phyloP scores from a whole-genome alignment of 768 basidiomycete species.

The Pholiota conissans region DNA sequence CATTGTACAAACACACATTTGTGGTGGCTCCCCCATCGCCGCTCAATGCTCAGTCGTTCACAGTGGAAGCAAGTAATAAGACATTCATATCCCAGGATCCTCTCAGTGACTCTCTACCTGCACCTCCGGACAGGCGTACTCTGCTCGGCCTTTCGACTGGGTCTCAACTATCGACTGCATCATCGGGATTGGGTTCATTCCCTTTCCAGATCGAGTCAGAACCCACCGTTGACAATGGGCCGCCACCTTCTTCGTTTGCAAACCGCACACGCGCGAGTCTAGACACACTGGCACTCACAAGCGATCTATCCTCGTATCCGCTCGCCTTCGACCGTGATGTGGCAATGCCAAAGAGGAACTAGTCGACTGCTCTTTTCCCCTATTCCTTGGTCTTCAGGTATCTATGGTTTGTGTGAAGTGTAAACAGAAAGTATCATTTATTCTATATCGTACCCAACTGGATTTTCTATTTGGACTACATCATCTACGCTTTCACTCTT shows the following conservation, averaged over 20 bases:
- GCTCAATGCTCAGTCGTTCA: constrained; percentile 49
- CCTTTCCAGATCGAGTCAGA: constrained; percentile 84
- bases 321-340: constrained; percentile 67
- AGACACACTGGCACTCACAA: constrained; percentile 82
- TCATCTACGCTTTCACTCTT: not conserved
- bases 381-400: constrained; percentile 4
- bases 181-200: constrained; percentile 81
- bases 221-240: constrained; percentile 33
- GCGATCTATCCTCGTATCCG: constrained; percentile 82
- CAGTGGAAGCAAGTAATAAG: constrained; percentile 18
- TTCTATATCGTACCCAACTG: not conserved
- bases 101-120: constrained; percentile 33
- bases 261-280: constrained; percentile 74
- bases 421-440: not conserved
- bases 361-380: not conserved
- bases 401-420: not conserved
- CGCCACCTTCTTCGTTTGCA: constrained; percentile 33
- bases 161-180: constrained; percentile 76
- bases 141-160: constrained; percentile 69
- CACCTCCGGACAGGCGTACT: constrained; percentile 59
- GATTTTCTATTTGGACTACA: not conserved
- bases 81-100: constrained; percentile 6
- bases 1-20: constrained; percentile 53
- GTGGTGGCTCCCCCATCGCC: constrained; percentile 53
- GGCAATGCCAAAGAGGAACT: constrained; percentile 24